phyloP scores from a whole-genome alignment of 305 asterid species.

The Solanum hybrid region DNA sequence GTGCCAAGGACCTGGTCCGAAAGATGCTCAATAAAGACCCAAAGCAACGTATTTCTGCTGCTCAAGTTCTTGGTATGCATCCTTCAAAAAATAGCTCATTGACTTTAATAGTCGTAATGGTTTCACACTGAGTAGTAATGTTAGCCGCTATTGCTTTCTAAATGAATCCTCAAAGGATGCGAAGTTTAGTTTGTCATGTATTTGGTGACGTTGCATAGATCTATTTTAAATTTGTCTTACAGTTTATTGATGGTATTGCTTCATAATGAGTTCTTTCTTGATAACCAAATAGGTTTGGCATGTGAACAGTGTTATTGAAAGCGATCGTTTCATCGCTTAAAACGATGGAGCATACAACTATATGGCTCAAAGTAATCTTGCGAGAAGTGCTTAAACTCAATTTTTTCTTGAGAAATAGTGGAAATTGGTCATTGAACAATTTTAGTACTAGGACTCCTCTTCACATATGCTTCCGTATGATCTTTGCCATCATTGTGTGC shows the following conservation, averaged over 20 bases:
- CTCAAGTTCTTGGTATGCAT: slow-evolving; percentile 71
- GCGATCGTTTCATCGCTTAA: neutral
- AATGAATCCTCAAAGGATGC: neutral
- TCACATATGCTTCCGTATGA: neutral
- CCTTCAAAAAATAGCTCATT: neutral
- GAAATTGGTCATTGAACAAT: neutral
- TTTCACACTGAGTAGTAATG: neutral
- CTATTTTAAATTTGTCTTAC: neutral
- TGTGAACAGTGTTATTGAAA: neutral
- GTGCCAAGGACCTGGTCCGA: slow-evolving; percentile 73
- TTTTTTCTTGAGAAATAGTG: neutral
- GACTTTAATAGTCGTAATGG: neutral
- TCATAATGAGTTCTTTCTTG: neutral
- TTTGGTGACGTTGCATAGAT: neutral
- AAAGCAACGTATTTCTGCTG: slow-evolving; percentile 61
- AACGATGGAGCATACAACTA: neutral
- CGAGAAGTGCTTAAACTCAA: neutral
- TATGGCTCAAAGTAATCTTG: neutral
- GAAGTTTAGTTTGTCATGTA: neutral
- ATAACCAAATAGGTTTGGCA: neutral
- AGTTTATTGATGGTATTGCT: neutral
- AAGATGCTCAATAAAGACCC: slow-evolving; percentile 73
- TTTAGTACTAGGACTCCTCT: neutral
- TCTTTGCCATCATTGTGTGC: neutral
- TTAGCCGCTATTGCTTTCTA: neutral